Percentiles rank a stretch among this genome's conserved stretches.
Conservation (phyloP, 2,329 filamentous ascomycete genomes). For the Harringtonia aguacate region DNA sequence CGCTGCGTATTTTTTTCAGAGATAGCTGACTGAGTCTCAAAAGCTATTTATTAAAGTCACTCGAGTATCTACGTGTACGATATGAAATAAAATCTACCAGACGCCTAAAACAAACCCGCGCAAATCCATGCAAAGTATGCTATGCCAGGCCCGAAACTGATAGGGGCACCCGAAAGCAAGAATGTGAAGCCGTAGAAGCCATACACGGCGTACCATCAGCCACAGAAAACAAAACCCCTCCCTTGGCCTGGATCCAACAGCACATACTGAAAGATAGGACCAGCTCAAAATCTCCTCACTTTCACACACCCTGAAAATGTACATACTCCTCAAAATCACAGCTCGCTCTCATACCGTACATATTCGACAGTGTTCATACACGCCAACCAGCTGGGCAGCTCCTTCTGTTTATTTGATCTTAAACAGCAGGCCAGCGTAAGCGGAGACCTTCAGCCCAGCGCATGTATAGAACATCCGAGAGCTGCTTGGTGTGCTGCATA, state of each 20-base stretch:
- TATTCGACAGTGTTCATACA: background rate
- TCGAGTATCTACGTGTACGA: background rate
- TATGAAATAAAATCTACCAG: background rate
- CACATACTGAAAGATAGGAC: too few species aligned
- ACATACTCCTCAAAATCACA: background rate
- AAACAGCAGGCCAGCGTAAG: constrained; percentile 13
- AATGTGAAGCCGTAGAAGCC: too few species aligned
- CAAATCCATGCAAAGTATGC: constrained; percentile 6
- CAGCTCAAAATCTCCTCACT: background rate
- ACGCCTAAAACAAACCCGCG: background rate
- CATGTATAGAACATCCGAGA: constrained; percentile 83
- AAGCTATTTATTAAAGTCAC: background rate
- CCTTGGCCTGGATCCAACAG: too few species aligned
- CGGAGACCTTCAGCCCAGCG: constrained; percentile 82
- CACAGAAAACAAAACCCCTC: too few species aligned
- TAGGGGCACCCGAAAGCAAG: too few species aligned
- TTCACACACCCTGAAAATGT: background rate
- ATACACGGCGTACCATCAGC: background rate
- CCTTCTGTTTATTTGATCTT: background rate
- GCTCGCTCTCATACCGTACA: background rate
- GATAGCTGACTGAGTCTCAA: too few species aligned
- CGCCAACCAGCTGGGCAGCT: too few species aligned
- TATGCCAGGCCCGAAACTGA: background rate
- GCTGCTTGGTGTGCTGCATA: constrained; percentile 85
- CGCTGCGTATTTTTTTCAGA: too few species aligned